Conservation (phyloP, 306 rosid species). For the Glycine latifolia region DNA sequence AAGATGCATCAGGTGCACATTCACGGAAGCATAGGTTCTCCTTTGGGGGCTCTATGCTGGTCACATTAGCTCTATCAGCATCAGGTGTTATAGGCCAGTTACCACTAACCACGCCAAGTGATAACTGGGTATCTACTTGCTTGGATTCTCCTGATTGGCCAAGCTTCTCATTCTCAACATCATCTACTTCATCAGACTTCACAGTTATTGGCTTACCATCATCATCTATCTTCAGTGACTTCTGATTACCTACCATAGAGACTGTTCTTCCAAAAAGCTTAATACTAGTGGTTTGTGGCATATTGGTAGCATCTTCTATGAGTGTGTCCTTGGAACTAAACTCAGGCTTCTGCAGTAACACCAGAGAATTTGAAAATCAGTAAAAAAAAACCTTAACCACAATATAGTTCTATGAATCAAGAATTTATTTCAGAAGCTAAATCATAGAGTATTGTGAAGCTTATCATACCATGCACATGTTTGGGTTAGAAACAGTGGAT, state of each 20-base stretch:
- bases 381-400: background rate
- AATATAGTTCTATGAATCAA: background rate
- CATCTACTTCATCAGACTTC: conserved; percentile 42
- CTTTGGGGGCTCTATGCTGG: conserved; percentile 42
- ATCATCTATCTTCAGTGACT: conserved; percentile 44
- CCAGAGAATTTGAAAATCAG: conserved; percentile 32
- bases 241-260: conserved; percentile 53
- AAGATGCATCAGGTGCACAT: conserved; percentile 37
- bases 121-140: conserved; percentile 51
- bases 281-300: conserved; percentile 51
- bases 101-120: conserved; percentile 54
- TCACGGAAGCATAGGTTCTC: conserved; percentile 40
- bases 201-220: conserved; percentile 37
- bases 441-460: conserved; percentile 35
- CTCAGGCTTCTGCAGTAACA: conserved; percentile 65
- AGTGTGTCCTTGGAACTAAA: conserved; percentile 51
- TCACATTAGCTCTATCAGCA: conserved; percentile 43
- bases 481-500: conserved; percentile 47
- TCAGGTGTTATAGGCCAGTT: conserved; percentile 42
- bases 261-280: conserved; percentile 91
- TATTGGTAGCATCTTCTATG: conserved; percentile 42
- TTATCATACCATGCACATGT: conserved; percentile 60
- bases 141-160: conserved; percentile 50
- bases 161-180: conserved; percentile 49
- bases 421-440: conserved; percentile 14